These are phyloP conservation scores for Aspergillus cristatus DNA, from an alignment of 495 filamentous ascomycete species.

Conservation along the genomic window DNA sequence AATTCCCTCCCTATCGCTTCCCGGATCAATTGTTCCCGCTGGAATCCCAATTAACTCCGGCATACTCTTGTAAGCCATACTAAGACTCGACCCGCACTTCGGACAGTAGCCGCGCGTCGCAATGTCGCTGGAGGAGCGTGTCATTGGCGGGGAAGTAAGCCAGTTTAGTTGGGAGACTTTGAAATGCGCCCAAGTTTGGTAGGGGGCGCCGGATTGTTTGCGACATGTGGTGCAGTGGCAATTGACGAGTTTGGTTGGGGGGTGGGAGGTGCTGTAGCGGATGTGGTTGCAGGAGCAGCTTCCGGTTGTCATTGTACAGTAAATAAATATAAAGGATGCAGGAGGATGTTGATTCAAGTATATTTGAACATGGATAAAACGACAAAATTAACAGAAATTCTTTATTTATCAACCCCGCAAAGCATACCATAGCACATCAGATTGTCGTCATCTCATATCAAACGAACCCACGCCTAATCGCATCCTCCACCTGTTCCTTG, in stretches of 20 bases:
- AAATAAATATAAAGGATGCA: no score
- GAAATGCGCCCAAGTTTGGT: slow-evolving; percentile 17
- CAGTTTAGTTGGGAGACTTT: slow-evolving; percentile 13
- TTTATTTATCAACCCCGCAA: no score
- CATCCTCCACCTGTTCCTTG: slow-evolving; percentile 5
- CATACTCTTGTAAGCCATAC: slow-evolving; percentile 13
- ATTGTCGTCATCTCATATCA: no score
- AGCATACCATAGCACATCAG: no score
- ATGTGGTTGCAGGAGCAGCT: slow-evolving; percentile 22
- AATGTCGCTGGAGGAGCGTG: slow-evolving; percentile 10
- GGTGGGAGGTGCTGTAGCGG: slow-evolving; percentile 10
- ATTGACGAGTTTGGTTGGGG: slow-evolving; percentile 13
- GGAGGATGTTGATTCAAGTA: no score
- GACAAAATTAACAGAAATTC: no score
- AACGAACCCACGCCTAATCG: not conserved
- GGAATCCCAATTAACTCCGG: slow-evolving; percentile 9
- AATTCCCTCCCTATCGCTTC: not conserved
- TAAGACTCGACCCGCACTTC: slow-evolving; percentile 19
- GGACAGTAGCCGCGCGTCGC: slow-evolving; percentile 22
- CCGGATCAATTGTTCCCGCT: slow-evolving; percentile 19
- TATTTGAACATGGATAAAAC: no score
- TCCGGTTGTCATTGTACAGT: slow-evolving; percentile 15
- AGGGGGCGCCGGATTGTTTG: slow-evolving; percentile 22
- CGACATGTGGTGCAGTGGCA: slow-evolving; percentile 24
- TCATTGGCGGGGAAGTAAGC: slow-evolving; percentile 11